Conservation (phyloP, 257 asterid species). For the Capsicum pubescens region DNA sequence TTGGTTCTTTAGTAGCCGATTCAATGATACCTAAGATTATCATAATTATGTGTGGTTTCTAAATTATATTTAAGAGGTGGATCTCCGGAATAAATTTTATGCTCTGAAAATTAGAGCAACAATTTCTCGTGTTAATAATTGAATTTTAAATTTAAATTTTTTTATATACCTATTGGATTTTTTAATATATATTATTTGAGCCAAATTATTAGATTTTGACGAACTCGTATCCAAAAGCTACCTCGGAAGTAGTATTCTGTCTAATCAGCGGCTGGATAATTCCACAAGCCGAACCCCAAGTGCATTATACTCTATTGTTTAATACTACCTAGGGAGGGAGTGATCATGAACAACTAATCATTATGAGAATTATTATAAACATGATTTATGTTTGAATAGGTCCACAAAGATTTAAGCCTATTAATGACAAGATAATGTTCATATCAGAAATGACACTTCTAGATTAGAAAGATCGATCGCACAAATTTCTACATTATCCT, state of each 20-base stretch:
- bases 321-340: not conserved
- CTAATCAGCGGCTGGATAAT: no score
- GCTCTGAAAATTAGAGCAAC: no score
- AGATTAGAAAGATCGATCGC: no score
- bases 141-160: not conserved
- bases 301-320: not conserved
- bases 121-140: no score
- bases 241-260: no score
- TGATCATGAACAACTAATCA: slow-evolving; percentile 6
- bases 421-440: not conserved
- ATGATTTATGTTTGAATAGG: not conserved
- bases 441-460: not conserved
- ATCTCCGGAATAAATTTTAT: no score
- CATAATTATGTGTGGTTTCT: not conserved
- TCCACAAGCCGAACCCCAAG: not conserved
- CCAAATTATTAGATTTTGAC: not conserved
- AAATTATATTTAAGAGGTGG: not conserved
- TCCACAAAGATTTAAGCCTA: not conserved
- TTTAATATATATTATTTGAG: not conserved
- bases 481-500: no score
- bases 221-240: not conserved
- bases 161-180: not conserved
- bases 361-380: not conserved
- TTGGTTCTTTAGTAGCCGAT: not conserved
- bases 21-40: not conserved